Evolutionary conservation across 306 rosid genomes (phyloP).

Genomic region (Citrullus colocynthis): DNA sequence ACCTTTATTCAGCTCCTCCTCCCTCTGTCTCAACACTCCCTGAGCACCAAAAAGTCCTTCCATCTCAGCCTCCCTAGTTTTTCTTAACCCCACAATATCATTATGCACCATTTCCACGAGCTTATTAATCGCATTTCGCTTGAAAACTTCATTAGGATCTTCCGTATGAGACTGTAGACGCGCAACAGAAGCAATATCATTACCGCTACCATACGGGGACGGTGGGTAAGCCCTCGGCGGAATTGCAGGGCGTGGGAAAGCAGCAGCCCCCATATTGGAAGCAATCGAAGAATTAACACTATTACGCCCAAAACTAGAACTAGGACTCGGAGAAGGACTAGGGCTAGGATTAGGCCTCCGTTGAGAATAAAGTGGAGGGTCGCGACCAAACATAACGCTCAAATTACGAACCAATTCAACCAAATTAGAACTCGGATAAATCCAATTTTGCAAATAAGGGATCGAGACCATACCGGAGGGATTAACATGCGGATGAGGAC

Average conservation of each 20-base stretch:
- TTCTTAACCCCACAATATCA: constrained; percentile 42
- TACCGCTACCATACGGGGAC: constrained; percentile 49
- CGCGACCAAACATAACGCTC: constrained; percentile 42
- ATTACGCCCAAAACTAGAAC: constrained; percentile 9
- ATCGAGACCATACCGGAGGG: constrained; percentile 75
- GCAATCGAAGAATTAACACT: constrained; percentile 7
- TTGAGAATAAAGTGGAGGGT: constrained; percentile 82
- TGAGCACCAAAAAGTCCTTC: constrained; percentile 58
- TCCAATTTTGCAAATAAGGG: constrained; percentile 63
- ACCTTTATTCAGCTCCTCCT: constrained; percentile 40
- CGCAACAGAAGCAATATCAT: constrained; percentile 7
- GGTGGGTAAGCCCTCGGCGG: constrained; percentile 65
- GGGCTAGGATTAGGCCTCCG: constrained; percentile 34
- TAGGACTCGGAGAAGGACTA: constrained; percentile 12
- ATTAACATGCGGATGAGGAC: constrained; percentile 57
- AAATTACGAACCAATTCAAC: constrained; percentile 42
- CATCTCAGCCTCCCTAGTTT: constrained; percentile 56
- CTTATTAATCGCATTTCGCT: constrained; percentile 57
- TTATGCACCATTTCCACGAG: constrained; percentile 59
- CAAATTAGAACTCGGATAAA: constrained; percentile 67
- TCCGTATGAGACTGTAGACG: constrained; percentile 37
- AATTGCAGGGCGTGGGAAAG: constrained; percentile 27
- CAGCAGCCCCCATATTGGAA: constrained; percentile 17
- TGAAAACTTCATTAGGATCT: constrained; percentile 55
- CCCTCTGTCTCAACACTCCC: constrained; percentile 50